These are phyloP conservation scores for Serendipita sp. DNA, from an alignment of 768 basidiomycete species.

Conservation along the genomic window DNA sequence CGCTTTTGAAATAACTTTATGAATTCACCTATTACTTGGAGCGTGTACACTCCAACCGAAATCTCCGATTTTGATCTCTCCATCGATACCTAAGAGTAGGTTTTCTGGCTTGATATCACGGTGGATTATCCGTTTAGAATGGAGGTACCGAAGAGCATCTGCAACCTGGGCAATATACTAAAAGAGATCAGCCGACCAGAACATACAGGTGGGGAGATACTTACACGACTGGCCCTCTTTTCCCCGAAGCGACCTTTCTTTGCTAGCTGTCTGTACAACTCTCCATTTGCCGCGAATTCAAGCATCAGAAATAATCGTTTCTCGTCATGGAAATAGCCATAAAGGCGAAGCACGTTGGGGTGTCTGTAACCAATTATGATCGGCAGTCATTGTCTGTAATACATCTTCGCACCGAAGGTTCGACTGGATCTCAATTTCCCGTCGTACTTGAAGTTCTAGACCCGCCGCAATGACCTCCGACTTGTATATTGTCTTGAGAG, in stretches of 20 bases:
- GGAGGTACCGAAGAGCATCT: conserved; percentile 28
- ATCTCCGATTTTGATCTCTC: conserved; percentile 35
- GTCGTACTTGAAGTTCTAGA: conserved; percentile 30
- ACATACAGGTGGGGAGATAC: conserved; percentile 3
- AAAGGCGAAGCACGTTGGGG: conserved; percentile 25
- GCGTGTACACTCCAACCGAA: conserved; percentile 99
- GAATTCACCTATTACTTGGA: conserved; percentile 48
- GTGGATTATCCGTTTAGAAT: conserved; percentile 32
- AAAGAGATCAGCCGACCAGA: not conserved
- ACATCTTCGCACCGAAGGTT: conserved; percentile 21
- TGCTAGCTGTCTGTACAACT: conserved; percentile 24
- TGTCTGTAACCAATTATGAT: conserved; percentile 15
- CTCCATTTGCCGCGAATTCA: conserved; percentile 24
- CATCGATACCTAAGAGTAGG: conserved; percentile 27
- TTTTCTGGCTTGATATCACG: conserved; percentile 38
- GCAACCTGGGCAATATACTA: conserved; percentile 34
- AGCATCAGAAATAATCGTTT: conserved; percentile 24
- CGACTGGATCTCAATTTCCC: conserved; percentile 32
- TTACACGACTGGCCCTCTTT: conserved; percentile 20
- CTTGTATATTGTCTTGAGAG: conserved; percentile 30
- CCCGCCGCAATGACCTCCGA: conserved; percentile 25
- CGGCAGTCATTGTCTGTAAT: not conserved
- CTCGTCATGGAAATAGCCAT: conserved; percentile 25
- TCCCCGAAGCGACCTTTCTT: conserved; percentile 22
- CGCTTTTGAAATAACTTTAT: not conserved